phyloP scores from a whole-genome alignment of 78 protist species.

The Pigoraptor vietnamica region DNA sequence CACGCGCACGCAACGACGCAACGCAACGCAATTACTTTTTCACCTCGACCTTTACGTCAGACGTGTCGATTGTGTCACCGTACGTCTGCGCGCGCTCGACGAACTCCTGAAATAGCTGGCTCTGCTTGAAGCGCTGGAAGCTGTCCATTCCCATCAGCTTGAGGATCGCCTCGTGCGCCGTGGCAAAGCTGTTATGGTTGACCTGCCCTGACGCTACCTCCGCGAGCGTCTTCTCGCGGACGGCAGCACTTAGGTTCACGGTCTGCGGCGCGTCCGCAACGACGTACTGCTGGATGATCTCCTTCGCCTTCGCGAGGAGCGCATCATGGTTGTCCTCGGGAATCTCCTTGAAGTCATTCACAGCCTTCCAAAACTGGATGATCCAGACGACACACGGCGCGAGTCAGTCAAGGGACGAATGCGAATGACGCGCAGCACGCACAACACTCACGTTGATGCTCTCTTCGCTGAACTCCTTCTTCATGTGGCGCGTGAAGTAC shows the following conservation, averaged over 20 bases:
- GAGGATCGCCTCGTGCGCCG: not conserved
- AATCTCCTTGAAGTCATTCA: not conserved
- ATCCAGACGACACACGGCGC: not conserved
- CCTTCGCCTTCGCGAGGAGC: not conserved
- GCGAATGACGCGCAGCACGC: too few species aligned
- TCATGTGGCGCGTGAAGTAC: not conserved
- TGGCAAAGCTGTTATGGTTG: not conserved
- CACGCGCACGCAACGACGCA: not conserved
- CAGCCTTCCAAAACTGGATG: conserved; percentile 7
- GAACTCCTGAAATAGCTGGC: not conserved
- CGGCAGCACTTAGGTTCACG: not conserved
- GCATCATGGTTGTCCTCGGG: not conserved
- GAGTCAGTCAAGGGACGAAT: too few species aligned
- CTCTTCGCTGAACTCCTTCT: conserved; percentile 15
- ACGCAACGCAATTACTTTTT: not conserved
- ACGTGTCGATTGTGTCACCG: not conserved
- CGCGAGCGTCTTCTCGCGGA: too few species aligned
- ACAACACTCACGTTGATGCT: not conserved
- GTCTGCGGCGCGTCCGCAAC: not conserved
- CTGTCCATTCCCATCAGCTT: conserved; percentile 9
- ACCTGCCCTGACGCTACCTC: not conserved
- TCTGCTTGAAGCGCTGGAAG: conserved; percentile 8
- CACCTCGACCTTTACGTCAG: not conserved
- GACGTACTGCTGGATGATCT: not conserved
- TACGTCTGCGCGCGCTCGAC: not conserved